Evolutionary conservation across 139 green algal genomes (phyloP).

Genomic region (Chlorella ohadii): DNA sequence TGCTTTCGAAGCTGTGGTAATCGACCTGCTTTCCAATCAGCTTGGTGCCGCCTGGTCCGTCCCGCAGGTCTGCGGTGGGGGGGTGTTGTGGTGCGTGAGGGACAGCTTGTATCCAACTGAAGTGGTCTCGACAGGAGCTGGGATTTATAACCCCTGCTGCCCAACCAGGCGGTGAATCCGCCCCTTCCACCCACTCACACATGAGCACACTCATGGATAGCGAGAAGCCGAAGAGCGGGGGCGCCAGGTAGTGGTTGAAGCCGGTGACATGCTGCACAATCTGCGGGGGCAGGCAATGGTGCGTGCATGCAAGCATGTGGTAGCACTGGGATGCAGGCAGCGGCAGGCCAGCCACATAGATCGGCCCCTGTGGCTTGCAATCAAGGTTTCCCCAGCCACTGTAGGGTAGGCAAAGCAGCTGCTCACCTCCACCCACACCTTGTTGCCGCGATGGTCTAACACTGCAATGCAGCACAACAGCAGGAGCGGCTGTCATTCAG

Average conservation of each 20-base stretch:
- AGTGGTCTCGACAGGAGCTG: too few relatives aligned
- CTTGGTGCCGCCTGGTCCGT: not conserved
- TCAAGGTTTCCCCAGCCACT: too few relatives aligned
- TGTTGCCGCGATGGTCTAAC: conserved; percentile 4
- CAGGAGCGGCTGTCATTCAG: too few relatives aligned
- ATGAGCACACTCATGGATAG: conserved; percentile 16
- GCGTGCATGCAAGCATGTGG: not conserved
- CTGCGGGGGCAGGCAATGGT: not conserved
- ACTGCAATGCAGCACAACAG: conserved; percentile 31
- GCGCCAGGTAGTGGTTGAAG: conserved; percentile 5
- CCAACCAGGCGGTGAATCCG: too few relatives aligned
- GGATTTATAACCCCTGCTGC: too few relatives aligned
- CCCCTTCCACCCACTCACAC: not conserved
- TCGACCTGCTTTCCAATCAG: conserved; percentile 37
- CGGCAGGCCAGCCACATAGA: too few relatives aligned
- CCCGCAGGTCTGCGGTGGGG: not conserved
- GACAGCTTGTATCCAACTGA: too few relatives aligned
- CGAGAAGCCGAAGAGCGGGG: conserved; percentile 20
- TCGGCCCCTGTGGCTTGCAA: too few relatives aligned
- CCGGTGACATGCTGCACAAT: conserved; percentile 34
- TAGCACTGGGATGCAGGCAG: too few relatives aligned
- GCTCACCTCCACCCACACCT: conserved; percentile 22
- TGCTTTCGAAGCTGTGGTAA: conserved; percentile 39
- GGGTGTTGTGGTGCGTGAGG: too few relatives aligned
- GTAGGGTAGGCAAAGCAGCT: too few relatives aligned